Percentiles rank a stretch among this genome's conserved stretches.
These are phyloP conservation scores for Breynia disticha DNA, from an alignment of 441 rosid genomes.

Conservation along the genomic window DNA sequence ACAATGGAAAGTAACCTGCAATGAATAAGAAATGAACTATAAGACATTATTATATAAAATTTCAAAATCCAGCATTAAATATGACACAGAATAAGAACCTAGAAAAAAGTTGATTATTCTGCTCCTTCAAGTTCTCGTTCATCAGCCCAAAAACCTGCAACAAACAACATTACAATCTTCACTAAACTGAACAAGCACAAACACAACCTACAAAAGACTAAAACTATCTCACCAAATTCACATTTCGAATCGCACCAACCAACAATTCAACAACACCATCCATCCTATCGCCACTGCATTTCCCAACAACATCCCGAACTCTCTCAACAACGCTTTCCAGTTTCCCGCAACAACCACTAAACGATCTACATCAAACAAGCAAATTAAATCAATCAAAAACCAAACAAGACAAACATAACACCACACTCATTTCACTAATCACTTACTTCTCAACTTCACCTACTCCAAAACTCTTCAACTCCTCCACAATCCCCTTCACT, in stretches of 20 bases:
- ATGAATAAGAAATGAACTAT: constrained; percentile 11
- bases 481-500: constrained; percentile 36
- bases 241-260: constrained; percentile 42
- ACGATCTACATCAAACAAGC: constrained; percentile 48
- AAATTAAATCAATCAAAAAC: neutral
- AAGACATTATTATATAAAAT: neutral
- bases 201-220: neutral
- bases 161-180: constrained; percentile 12
- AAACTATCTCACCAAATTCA: constrained; percentile 42
- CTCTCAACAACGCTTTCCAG: constrained; percentile 53
- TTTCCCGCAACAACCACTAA: constrained; percentile 47
- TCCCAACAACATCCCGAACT: constrained; percentile 36
- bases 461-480: constrained; percentile 46
- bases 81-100: constrained; percentile 29
- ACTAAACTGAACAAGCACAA: neutral
- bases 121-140: constrained; percentile 40
- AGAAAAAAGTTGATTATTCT: constrained; percentile 40
- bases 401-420: constrained; percentile 3
- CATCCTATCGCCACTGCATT: constrained; percentile 28
- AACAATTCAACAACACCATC: constrained; percentile 40
- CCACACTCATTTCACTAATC: constrained; percentile 6
- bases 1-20: constrained; percentile 57
- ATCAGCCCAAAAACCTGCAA: constrained; percentile 67
- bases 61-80: constrained; percentile 7
- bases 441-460: constrained; percentile 68